Conservation (phyloP, 2,329 filamentous ascomycete species). For the Ophiostoma fasciatum region DNA sequence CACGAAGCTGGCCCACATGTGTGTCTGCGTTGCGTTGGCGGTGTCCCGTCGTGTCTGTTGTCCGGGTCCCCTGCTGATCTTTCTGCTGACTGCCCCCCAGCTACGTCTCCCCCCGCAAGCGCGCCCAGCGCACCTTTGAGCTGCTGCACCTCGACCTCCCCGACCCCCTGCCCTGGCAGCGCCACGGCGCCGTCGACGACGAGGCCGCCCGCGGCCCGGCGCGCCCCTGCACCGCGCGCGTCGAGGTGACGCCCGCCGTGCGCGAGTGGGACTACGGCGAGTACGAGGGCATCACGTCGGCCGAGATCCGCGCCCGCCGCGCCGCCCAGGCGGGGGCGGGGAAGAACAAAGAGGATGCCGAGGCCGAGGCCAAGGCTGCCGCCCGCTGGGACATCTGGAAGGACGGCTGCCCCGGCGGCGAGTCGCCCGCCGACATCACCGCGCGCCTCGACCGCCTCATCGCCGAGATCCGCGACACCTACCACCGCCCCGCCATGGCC, state of each 20-base stretch:
- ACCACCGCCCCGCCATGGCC: constrained; percentile 28
- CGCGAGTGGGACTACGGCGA: constrained; percentile 81
- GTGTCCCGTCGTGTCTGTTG: background rate
- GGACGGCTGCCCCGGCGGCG: constrained; percentile 76
- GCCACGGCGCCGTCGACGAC: constrained; percentile 25
- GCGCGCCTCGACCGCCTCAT: constrained; percentile 63
- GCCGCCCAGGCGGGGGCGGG: constrained; percentile 40
- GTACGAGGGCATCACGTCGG: constrained; percentile 68
- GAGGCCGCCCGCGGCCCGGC: constrained; percentile 12
- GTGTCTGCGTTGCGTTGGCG: constrained; percentile 24
- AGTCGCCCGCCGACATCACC: constrained; percentile 63
- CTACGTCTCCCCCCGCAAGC: constrained; percentile 74
- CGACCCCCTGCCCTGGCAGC: constrained; percentile 57
- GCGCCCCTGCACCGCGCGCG: constrained; percentile 39
- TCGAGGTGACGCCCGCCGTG: constrained; percentile 57
- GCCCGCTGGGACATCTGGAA: constrained; percentile 79
- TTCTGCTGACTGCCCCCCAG: constrained; percentile 20
- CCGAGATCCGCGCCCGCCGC: constrained; percentile 47
- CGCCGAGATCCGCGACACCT: constrained; percentile 51
- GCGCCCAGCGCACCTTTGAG: constrained; percentile 82
- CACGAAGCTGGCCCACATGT: constrained; percentile 70
- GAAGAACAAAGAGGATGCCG: too few relatives aligned
- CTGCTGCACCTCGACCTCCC: constrained; percentile 60
- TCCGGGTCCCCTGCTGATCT: background rate
- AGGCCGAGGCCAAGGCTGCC: too few relatives aligned